Base-by-base conservation (phyloP, 202 grass and related monocot species). In the Schoenoplectus triqueter region DNA sequence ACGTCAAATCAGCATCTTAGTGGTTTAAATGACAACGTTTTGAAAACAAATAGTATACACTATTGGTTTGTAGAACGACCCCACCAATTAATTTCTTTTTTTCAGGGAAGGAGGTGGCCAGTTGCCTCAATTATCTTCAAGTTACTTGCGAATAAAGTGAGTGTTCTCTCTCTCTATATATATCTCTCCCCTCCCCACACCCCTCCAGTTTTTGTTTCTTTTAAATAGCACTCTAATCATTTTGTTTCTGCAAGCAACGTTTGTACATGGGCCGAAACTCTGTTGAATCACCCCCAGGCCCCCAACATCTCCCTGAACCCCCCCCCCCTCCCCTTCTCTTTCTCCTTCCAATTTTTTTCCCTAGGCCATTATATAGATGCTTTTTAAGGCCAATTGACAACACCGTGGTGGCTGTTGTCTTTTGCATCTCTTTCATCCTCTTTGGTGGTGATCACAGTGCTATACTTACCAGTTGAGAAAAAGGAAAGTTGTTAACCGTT, bases 101-200 rank as follows among this genome's bases (percentile, higher is more conserved):
- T 94, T 82, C 93, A 99, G 96, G 86, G 82, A 87, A 85, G 90
- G 87, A 89, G 91, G 64, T 63, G 46, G 56, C 47, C 87, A 82
- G 61, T 78, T 99, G 41, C 96, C 96, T 89, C 91, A 95, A 85
- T 62, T 99, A 85, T 75, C 84, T 88, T 87, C 84, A 19, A 79
- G 49, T 86, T 94, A 85, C 82, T 69, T 96, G 88, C 92, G 93
- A 92, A 91, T 99, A 80, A 99, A 90, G 96, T 99, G 82, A 72
- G 86, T 42, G 41, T 42, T 86, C 79, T 84, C 20, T 78, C 31
- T 31, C 31, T 31, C 0, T 31, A 31, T 31, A 31, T 31, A 31
- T 31, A 31, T 31, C 31, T 31, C 22, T 57, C 56, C 31, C 31
- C 31, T 31, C 31, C 31, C 31, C 31, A 31, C 31, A 31, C 31